Base-by-base conservation (phyloP, 805 yeast species). In the Ogataea thermomethanolica region DNA sequence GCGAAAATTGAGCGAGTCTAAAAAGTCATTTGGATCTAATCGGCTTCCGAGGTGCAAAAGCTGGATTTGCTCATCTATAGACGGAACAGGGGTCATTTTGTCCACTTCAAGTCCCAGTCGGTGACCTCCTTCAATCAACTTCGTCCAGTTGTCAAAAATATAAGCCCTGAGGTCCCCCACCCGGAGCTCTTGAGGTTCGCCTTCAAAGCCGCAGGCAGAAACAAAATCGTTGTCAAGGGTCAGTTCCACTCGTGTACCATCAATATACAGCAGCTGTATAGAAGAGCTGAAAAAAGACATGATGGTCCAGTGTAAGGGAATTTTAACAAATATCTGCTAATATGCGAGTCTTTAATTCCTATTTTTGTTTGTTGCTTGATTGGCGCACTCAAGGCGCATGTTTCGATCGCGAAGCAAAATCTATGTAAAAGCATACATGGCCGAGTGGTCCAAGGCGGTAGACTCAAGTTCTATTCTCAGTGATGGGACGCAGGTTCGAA, bases 401-500 rank as follows among this genome's bases (percentile, higher is more conserved):
- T 28, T 22, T 5, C 12, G 7, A 10, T 10, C 9, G 25, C 23
- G 9, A 14, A 2, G 14, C 1, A 5, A 15, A 29, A 1, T n/a
- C 10, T 8, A 4, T 15, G 31, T 12, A 32, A 27, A 21, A 36
- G 59, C 58, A 54, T 51, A 49, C 50, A 50, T 55, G 59, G 59
- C 59, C 59, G 59, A 55, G 59, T 55, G 59, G 54, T 50, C 54
- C 39, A 50, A 50, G 54, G 58, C 58, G 58, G 54, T 44, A 48
- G 58, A 50, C 54, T 54, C 59, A 54, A 52, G 59, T 51, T 51
- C 59, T 52, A 45, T 49, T 55, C 58, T 53, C 54, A 53, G 56
- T 51, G 54, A 49, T 50, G 54, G 54, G 58, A 49, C 59, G 55
- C 57, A 54, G 56, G 59, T 55, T 55, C 59, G 59, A 55, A 53